A percentile compares a stretch with the other conserved stretches of the same genome.
These are phyloP conservation scores for Fraxinus paxiana DNA, from an alignment of 305 asterid genomes.

Conservation along the genomic window DNA sequence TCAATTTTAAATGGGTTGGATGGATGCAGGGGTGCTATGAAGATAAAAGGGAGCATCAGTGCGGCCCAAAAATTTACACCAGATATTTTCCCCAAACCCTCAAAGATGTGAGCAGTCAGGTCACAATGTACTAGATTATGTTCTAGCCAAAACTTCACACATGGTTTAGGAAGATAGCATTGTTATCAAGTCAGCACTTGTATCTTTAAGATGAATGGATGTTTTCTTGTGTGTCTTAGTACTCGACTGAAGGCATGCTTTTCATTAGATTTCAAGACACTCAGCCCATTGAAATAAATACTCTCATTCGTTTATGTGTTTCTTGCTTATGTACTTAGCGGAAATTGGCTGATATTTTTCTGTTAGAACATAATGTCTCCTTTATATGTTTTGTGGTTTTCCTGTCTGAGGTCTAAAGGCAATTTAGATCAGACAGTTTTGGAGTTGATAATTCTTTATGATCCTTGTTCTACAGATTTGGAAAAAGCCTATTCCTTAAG, in stretches of 20 bases:
- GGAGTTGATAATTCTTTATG: not conserved
- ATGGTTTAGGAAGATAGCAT: not conserved
- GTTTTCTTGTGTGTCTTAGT: not conserved
- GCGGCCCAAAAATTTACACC: constrained; percentile 97
- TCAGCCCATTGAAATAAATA: not conserved
- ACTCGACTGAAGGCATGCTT: not conserved
- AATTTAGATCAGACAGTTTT: not conserved
- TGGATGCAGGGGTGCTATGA: constrained; percentile 77
- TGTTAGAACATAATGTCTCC: not conserved
- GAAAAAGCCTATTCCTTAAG: not conserved
- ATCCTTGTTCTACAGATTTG: not conserved
- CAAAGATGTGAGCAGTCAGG: constrained; percentile 62
- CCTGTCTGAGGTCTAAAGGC: not conserved
- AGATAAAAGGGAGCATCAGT: constrained; percentile 81
- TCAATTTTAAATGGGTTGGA: not conserved
- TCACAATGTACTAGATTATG: too few species aligned
- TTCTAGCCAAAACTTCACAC: not conserved
- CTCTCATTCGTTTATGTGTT: not conserved
- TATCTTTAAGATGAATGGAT: constrained; percentile 6
- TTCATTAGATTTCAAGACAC: constrained; percentile 1
- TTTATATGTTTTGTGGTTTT: not conserved
- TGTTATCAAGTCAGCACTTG: not conserved
- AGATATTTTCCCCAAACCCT: constrained; percentile 90
- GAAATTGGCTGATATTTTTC: not conserved
- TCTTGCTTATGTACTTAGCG: not conserved